Evolutionary conservation across 176 grass and related monocot genomes (phyloP).

Genomic region (Oryza glumipatula): DNA sequence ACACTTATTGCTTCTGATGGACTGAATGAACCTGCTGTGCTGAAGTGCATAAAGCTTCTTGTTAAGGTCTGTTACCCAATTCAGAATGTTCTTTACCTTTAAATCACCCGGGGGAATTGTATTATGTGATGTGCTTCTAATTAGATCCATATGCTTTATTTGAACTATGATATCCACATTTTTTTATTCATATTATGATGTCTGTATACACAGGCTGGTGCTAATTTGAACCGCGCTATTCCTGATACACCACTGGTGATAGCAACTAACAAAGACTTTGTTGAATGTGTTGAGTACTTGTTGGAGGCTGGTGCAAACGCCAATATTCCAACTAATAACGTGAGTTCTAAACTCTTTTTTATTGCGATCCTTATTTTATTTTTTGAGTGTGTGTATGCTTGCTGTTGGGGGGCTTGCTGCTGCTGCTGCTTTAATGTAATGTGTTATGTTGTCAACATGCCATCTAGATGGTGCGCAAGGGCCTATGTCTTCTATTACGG

Average conservation of each 20-base stretch:
- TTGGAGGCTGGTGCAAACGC: conserved; percentile 42
- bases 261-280: conserved; percentile 30
- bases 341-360: not conserved
- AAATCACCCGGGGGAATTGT: not conserved
- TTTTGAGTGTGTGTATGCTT: no score
- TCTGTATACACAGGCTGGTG: conserved; percentile 38
- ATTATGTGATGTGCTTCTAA: not conserved
- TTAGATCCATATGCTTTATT: not conserved
- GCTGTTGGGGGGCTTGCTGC: no score
- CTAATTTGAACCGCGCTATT: conserved; percentile 40
- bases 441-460: not conserved
- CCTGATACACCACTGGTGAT: conserved; percentile 50
- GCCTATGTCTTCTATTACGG: not conserved
- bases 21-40: no score
- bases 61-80: no score
- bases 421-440: no score
- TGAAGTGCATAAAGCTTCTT: no score
- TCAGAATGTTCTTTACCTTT: no score
- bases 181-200: not conserved
- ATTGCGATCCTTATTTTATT: not conserved
- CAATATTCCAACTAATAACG: conserved; percentile 42
- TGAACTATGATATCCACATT: not conserved
- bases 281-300: conserved; percentile 41
- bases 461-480: no score
- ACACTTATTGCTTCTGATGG: no score